Percentiles rank a stretch among this genome's conserved stretches.
These are phyloP conservation scores for Chrysoporthe austroafricana DNA, from an alignment of 2,329 filamentous ascomycete genomes.

Conservation along the genomic window DNA sequence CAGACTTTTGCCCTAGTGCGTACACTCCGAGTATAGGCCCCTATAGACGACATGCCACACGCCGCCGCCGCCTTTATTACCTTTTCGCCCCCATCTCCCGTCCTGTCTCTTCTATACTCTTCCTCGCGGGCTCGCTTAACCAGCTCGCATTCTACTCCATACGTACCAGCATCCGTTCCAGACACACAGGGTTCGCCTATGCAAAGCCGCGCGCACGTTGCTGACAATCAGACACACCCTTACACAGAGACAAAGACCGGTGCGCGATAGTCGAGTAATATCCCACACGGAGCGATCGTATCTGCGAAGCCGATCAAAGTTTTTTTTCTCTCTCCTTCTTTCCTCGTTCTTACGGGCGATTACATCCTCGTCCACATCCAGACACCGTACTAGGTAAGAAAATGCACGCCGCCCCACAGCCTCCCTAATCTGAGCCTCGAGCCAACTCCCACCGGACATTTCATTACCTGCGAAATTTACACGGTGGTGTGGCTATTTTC, in stretches of 20 bases:
- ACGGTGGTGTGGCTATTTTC: slow-evolving; percentile 19
- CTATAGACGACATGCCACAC: slow-evolving; percentile 1
- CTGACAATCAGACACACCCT: slow-evolving; percentile 12
- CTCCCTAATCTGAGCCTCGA: slow-evolving; percentile 12
- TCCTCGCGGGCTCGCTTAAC: slow-evolving; percentile 7
- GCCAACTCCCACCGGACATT: slow-evolving; percentile 2
- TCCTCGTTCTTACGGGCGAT: neutral
- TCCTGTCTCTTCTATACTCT: neutral
- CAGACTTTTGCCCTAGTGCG: slow-evolving; percentile 8
- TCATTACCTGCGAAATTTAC: slow-evolving; percentile 11
- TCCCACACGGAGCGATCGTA: neutral
- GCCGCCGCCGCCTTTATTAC: neutral
- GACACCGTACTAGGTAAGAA: slow-evolving; percentile 25
- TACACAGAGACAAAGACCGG: slow-evolving; percentile 11
- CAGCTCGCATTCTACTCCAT: slow-evolving; percentile 7
- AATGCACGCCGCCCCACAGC: slow-evolving; percentile 10
- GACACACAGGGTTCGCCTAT: slow-evolving; percentile 15
- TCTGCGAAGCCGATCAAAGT: neutral
- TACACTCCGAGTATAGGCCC: slow-evolving; percentile 1
- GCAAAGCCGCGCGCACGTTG: slow-evolving; percentile 11
- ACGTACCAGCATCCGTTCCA: neutral
- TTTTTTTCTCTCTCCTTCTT: neutral
- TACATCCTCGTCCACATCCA: slow-evolving; percentile 4
- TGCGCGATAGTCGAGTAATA: neutral
- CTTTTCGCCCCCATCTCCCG: neutral